Conservation (phyloP, 2,329 filamentous ascomycete species). For the Penicillium thymicola region DNA sequence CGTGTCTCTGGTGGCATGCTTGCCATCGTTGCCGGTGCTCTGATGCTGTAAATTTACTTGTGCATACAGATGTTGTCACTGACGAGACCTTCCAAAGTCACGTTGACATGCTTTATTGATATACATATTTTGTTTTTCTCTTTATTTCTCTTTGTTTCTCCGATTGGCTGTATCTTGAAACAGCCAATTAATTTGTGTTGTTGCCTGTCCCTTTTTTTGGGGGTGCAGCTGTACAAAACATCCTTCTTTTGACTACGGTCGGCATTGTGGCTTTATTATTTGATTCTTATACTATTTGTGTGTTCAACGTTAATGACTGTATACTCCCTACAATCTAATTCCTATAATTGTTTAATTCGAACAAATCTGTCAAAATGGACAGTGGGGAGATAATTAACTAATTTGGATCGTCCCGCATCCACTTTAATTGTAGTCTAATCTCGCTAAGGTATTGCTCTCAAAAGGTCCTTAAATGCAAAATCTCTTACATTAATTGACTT, state of each 20-base stretch:
- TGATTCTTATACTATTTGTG: background rate
- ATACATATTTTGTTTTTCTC: background rate
- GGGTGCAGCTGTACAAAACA: constrained; percentile 1
- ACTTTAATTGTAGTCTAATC: background rate
- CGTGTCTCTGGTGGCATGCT: constrained; percentile 37
- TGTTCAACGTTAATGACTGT: background rate
- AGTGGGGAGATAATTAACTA: background rate
- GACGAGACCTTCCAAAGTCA: background rate
- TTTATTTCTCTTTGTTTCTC: background rate
- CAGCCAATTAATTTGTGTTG: background rate
- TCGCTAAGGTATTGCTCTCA: background rate
- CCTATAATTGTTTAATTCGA: background rate
- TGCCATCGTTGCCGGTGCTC: constrained; percentile 33
- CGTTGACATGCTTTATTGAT: constrained; percentile 1
- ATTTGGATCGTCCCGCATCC: background rate
- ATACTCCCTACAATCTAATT: background rate
- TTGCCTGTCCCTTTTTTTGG: background rate
- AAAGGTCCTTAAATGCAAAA: background rate
- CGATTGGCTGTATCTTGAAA: constrained; percentile 1
- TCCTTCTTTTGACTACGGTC: background rate
- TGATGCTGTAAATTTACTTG: constrained; percentile 32
- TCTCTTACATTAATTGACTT: background rate
- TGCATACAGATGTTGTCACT: background rate
- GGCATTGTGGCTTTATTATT: background rate
- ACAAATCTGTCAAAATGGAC: background rate